Evolutionary conservation across 129 eudicot genomes (phyloP).

Genomic region (Logfia minima): DNA sequence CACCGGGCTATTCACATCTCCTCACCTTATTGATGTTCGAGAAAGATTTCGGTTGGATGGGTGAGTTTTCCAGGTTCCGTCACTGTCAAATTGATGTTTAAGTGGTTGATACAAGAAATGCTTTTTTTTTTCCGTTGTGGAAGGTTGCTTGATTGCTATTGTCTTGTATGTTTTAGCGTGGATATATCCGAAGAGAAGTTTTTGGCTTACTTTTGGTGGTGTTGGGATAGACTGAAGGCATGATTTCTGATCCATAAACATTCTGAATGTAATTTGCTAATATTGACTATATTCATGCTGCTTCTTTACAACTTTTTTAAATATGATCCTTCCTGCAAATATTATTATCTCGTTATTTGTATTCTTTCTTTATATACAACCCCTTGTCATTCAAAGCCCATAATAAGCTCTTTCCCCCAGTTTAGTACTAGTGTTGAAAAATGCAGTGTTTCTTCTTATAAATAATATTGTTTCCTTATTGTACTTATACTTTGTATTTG

Average conservation of each 20-base stretch:
- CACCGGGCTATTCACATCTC: conserved; percentile 96
- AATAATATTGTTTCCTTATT: neutral
- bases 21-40: conserved; percentile 97
- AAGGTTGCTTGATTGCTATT: conserved; percentile 1
- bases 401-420: neutral
- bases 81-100: neutral
- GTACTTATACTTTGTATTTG: neutral
- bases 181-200: conserved; percentile 91
- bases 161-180: conserved; percentile 49
- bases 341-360: neutral
- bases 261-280: conserved; percentile 28
- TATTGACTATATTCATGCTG: neutral
- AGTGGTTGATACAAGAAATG: conserved; percentile 14
- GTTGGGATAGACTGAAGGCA: conserved; percentile 93
- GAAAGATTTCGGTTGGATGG: conserved; percentile 95
- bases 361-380: neutral
- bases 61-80: conserved; percentile 40
- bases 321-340: neutral
- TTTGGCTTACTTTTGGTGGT: conserved; percentile 98
- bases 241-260: conserved; percentile 34
- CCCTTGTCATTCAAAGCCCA: neutral
- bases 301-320: neutral
- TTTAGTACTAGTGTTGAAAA: neutral
- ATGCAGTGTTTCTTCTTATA: neutral
- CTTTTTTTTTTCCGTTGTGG: neutral